Conservation (phyloP, 2,329 filamentous ascomycete species). For the Trichoderma semiorbis region DNA sequence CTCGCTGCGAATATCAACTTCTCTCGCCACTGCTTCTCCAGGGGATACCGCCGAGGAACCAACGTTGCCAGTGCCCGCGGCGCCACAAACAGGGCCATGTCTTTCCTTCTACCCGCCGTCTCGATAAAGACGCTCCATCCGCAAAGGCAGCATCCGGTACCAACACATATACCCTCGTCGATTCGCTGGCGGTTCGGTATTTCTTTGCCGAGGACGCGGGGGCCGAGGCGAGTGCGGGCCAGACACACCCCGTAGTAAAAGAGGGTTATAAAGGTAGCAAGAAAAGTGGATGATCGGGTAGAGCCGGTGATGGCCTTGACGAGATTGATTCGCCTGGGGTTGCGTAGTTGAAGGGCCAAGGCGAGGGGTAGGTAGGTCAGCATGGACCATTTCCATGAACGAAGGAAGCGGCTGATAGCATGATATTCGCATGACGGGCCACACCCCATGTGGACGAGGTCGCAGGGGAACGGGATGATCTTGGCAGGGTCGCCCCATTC, state of each 20-base stretch:
- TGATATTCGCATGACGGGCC: constrained; percentile 73
- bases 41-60: constrained; percentile 65
- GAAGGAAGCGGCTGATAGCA: constrained; percentile 62
- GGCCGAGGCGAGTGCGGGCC: constrained; percentile 68
- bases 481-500: constrained; percentile 69
- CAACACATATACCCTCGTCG: constrained; percentile 65
- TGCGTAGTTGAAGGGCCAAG: constrained; percentile 56
- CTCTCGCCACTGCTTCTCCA: constrained; percentile 64
- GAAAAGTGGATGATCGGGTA: constrained; percentile 69
- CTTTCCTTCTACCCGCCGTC: constrained; percentile 60
- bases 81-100: constrained; percentile 76
- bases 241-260: constrained; percentile 88
- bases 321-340: constrained; percentile 44
- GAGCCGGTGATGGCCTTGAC: constrained; percentile 58
- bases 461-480: constrained; percentile 72
- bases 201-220: constrained; percentile 59
- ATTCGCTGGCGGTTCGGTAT: constrained; percentile 46
- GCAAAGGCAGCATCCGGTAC: constrained; percentile 68
- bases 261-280: constrained; percentile 71
- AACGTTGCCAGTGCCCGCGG: constrained; percentile 73
- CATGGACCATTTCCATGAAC: constrained; percentile 71
- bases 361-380: constrained; percentile 75
- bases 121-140: constrained; percentile 81
- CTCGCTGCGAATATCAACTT: constrained; percentile 63
- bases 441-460: constrained; percentile 77